Conservation (phyloP, 352 stramenopile genomes). For the Pythium diclinum region DNA sequence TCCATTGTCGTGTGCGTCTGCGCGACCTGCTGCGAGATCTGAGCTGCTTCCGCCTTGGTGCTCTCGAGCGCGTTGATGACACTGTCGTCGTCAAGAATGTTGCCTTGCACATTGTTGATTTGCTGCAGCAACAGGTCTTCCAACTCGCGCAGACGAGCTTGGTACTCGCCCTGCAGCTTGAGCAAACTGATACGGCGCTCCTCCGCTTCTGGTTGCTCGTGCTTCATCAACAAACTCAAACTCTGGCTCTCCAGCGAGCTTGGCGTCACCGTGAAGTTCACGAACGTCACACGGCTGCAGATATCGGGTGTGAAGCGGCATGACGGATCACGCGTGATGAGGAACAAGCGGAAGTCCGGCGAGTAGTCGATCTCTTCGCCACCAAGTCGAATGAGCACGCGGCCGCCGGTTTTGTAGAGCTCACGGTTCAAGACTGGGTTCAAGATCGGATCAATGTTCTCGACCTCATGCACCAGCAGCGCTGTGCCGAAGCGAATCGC, state of each 20-base stretch:
- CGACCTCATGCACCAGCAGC: conserved; percentile 98
- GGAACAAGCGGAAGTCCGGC: conserved; percentile 97
- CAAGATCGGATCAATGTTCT: conserved; percentile 98
- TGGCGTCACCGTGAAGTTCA: conserved; percentile 99
- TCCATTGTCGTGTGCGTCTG: conserved; percentile 83
- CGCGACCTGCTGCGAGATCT: conserved; percentile 92
- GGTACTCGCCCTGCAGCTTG: conserved; percentile 98
- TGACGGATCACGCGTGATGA: conserved; percentile 97
- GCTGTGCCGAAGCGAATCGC: conserved; percentile 99
- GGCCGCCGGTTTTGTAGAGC: conserved; percentile 97
- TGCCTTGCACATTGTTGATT: conserved; percentile 98
- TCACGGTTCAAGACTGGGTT: conserved; percentile 99
- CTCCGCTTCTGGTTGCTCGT: conserved; percentile 97
- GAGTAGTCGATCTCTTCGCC: conserved; percentile 99
- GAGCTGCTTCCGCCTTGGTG: conserved; percentile 96
- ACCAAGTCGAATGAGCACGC: conserved; percentile 96
- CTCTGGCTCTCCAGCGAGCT: conserved; percentile 97
- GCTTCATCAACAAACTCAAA: conserved; percentile 94
- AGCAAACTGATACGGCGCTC: conserved; percentile 94
- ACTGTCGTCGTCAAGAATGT: conserved; percentile 98
- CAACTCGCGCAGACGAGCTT: conserved; percentile 94
- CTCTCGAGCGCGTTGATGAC: conserved; percentile 98
- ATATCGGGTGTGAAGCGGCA: conserved; percentile 98
- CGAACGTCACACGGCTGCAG: conserved; percentile 97
- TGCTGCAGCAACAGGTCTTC: conserved; percentile 98